Conservation (phyloP, 2,329 filamentous ascomycete species). For the Lachnellula suecica region DNA sequence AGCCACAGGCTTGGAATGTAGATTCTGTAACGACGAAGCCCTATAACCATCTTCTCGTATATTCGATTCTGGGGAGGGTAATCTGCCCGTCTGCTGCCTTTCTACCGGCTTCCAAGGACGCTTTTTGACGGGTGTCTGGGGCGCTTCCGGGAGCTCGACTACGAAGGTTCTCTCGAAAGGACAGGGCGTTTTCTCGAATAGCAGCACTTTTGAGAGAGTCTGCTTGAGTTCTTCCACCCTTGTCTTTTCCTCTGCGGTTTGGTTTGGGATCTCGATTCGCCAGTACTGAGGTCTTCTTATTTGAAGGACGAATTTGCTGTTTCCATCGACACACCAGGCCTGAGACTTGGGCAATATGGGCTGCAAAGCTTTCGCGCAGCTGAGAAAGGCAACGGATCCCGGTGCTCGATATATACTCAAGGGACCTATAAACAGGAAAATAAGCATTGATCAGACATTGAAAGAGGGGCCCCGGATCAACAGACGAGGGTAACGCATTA, state of each 20-base stretch:
- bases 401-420: conserved; percentile 84
- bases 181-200: conserved; percentile 85
- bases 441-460: not conserved
- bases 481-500: no score
- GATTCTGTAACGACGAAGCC: not conserved
- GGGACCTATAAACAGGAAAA: conserved; percentile 49
- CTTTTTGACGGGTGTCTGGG: conserved; percentile 63
- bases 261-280: conserved; percentile 79
- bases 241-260: conserved; percentile 59
- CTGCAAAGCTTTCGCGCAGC: conserved; percentile 79
- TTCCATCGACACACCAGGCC: conserved; percentile 88
- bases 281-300: conserved; percentile 84
- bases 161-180: conserved; percentile 79
- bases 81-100: conserved; percentile 13
- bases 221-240: conserved; percentile 67
- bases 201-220: conserved; percentile 70
- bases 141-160: conserved; percentile 69
- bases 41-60: conserved; percentile 6
- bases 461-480: not conserved
- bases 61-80: conserved; percentile 10
- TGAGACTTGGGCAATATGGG: conserved; percentile 88
- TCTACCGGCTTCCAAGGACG: conserved; percentile 64
- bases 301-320: conserved; percentile 82
- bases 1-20: no score
- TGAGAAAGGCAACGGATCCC: conserved; percentile 83